Evolutionary conservation across 257 asterid species (phyloP).

Genomic region (Haberlea rhodopensis): DNA sequence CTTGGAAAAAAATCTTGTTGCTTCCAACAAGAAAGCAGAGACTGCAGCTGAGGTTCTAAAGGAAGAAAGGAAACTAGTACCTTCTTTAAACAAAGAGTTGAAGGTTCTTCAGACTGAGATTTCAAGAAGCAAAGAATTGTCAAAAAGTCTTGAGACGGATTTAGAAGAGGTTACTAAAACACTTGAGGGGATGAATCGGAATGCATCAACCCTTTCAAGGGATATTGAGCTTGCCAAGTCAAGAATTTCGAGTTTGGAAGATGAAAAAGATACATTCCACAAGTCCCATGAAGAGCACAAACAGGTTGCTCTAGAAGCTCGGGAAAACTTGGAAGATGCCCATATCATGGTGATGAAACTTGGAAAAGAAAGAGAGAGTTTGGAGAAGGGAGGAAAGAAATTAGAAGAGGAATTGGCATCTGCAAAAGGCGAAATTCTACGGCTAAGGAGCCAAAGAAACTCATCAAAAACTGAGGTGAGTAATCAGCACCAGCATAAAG

Average conservation of each 20-base stretch:
- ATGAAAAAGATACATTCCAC: conserved; percentile 51
- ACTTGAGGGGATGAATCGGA: conserved; percentile 53
- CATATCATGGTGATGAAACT: conserved; percentile 56
- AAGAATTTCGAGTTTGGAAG: conserved; percentile 50
- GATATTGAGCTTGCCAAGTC: conserved; percentile 56
- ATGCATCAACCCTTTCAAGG: conserved; percentile 36
- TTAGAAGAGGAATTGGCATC: conserved; percentile 70
- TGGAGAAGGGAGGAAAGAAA: conserved; percentile 55
- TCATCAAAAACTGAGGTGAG: conserved; percentile 35
- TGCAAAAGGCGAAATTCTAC: conserved; percentile 85
- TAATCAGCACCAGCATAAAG: conserved; percentile 31
- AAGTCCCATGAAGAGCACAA: conserved; percentile 61
- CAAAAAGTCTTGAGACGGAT: conserved; percentile 51
- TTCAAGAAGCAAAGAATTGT: conserved; percentile 43
- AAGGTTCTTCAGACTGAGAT: conserved; percentile 40
- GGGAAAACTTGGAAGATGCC: conserved; percentile 80
- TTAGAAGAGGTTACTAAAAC: conserved; percentile 57
- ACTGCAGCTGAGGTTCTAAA: conserved; percentile 37
- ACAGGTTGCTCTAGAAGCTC: conserved; percentile 45
- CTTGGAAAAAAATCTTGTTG: conserved; percentile 56
- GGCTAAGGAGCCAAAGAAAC: conserved; percentile 53
- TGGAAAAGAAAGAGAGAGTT: conserved; percentile 57
- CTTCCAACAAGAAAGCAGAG: conserved; percentile 44
- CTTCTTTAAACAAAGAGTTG: conserved; percentile 49
- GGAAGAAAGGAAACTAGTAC: conserved; percentile 43